phyloP scores from a whole-genome alignment of 306 rosid species.

The Delonix regia region DNA sequence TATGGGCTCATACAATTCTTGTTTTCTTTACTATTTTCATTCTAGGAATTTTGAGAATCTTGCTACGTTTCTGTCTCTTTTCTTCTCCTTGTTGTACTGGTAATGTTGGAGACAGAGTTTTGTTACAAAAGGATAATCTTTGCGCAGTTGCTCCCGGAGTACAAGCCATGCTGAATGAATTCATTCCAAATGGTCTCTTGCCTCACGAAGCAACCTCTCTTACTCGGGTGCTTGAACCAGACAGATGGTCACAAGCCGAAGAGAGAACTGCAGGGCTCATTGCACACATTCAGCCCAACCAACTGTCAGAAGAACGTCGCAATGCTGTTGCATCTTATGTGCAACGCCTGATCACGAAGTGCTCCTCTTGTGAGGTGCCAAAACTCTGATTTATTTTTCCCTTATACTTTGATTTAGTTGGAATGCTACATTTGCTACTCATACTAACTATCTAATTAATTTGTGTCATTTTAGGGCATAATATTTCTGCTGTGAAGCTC shows the following conservation, averaged over 20 bases:
- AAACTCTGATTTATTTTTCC: neutral
- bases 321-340: slow-evolving; percentile 64
- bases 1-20: too few species aligned
- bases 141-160: slow-evolving; percentile 63
- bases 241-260: slow-evolving; percentile 68
- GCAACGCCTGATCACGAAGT: slow-evolving; percentile 47
- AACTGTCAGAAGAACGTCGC: slow-evolving; percentile 56
- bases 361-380: slow-evolving; percentile 69
- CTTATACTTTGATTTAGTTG: neutral
- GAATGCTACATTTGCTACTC: neutral
- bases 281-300: slow-evolving; percentile 63
- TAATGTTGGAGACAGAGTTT: neutral
- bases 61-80: neutral
- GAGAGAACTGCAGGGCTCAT: slow-evolving; percentile 66
- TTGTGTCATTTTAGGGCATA: too few species aligned
- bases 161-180: slow-evolving; percentile 54
- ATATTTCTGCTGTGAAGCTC: too few species aligned
- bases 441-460: too few species aligned
- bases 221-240: slow-evolving; percentile 52
- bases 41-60: neutral
- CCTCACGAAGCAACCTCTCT: slow-evolving; percentile 48
- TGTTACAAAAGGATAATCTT: slow-evolving; percentile 1
- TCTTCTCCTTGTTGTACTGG: neutral
- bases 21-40: too few species aligned
- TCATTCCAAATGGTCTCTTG: slow-evolving; percentile 67